Percentiles rank a stretch among this genome's conserved stretches.
These are phyloP conservation scores for Talaromyces ruber DNA, from an alignment of 495 filamentous ascomycete species.

Conservation along the genomic window DNA sequence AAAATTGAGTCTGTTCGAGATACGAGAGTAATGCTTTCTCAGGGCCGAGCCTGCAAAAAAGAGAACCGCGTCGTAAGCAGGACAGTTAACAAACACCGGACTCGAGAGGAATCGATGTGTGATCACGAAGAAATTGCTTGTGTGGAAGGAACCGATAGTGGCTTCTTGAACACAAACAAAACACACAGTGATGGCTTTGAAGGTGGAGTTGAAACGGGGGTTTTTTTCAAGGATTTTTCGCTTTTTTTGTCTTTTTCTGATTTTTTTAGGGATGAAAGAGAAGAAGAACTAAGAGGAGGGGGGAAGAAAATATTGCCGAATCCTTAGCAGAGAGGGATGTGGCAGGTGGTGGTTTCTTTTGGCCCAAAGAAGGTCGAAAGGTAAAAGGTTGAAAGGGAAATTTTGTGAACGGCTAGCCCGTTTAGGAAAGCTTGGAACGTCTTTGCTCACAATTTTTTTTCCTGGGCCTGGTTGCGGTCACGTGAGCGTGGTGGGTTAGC, in stretches of 20 bases:
- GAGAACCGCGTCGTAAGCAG: neutral
- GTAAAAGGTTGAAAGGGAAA: constrained; percentile 29
- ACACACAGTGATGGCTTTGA: constrained; percentile 20
- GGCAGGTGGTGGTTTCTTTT: constrained; percentile 13
- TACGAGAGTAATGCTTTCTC: neutral
- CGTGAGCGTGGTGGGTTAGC: neutral
- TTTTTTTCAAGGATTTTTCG: constrained; percentile 34
- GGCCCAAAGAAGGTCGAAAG: constrained; percentile 25
- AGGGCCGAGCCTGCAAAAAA: neutral
- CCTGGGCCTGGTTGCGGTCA: neutral
- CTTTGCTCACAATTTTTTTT: neutral
- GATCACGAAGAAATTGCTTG: constrained; percentile 4
- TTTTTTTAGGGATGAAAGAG: constrained; percentile 34
- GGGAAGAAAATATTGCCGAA: constrained; percentile 34
- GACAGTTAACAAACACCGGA: neutral
- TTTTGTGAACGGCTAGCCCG: constrained; percentile 12
- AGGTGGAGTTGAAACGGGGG: constrained; percentile 13
- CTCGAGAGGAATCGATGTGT: neutral
- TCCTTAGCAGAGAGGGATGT: constrained; percentile 16
- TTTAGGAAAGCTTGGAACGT: neutral
- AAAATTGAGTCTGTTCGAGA: neutral
- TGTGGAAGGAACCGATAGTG: constrained; percentile 7
- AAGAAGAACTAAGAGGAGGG: constrained; percentile 28
- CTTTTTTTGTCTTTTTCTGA: constrained; percentile 29
- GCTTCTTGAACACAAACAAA: constrained; percentile 7